Base-by-base conservation (phyloP, 192 early-diverging fungal genomes). In the Podila clonocystis region DNA sequence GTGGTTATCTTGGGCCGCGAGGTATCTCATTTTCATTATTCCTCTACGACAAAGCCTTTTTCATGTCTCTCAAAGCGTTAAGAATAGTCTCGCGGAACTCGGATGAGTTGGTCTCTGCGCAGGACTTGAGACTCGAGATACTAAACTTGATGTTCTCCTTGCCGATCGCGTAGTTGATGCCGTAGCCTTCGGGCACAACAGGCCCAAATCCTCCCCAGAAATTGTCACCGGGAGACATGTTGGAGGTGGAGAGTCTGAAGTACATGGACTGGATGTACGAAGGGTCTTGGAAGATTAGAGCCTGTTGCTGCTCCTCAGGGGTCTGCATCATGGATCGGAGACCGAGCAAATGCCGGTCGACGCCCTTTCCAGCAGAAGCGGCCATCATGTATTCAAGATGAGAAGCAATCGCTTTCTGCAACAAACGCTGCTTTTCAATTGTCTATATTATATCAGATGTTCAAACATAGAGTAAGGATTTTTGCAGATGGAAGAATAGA, bases 291-390 rank as follows among this genome's bases (percentile, higher is more conserved):
- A 97, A 98, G 55, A 98, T 86, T 63, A 67, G 80, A 49, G 92
- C 94, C n/a, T 72, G 58, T 48, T 74, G 83, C 5, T 86, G 75
- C 36, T 93, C 91, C 67, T 92, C 92, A 22, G 83, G 84, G 0
- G 80, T 58, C 49, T 84, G 82, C 74, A 95, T 90, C 86, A 92
- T 91, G 22, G 68, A 88, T 48, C 93, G 87, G 24, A 98, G 89
- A 12, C 94, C 96, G 26, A 97, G 85, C 78, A 98, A 69, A 83
- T 99, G 97, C 45, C 96, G 93, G 82, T 99, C 97, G 22, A 98
- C 93, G 38, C 96, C 97, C 63, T 89, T 70, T 20, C 96, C 85
- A 67, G 82, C 82, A 15, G 88, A 88, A 9, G 95, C 94, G 0
- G 93, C 93, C 55, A 79, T 87, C 85, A 96, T 95, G 85, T 93